Conservation (phyloP, 1,139 yeast genomes). For the Diutina catenulata region DNA sequence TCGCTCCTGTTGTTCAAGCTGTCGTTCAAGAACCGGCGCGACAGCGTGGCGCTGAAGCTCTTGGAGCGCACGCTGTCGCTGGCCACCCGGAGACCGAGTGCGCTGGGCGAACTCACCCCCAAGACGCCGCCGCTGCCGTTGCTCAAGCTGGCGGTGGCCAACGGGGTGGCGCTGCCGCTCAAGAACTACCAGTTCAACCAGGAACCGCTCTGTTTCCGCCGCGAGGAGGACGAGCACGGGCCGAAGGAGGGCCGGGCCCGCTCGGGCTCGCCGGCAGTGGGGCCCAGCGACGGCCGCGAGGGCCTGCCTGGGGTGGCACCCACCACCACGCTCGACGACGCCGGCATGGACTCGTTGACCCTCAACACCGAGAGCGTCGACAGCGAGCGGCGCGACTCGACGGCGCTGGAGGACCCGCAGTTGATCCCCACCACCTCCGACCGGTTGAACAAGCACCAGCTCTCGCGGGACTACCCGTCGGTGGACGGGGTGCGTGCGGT, state of each 20-base stretch:
- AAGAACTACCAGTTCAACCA: background rate
- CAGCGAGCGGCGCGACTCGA: background rate
- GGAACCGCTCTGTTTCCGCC: background rate
- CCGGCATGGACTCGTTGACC: background rate
- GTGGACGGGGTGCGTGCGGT: constrained; percentile 60
- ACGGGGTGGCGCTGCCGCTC: background rate
- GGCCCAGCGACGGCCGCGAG: too few relatives aligned
- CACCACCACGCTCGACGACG: background rate
- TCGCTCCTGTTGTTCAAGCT: too few relatives aligned
- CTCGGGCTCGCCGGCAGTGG: background rate
- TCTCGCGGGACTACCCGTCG: constrained; percentile 19
- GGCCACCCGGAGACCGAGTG: background rate
- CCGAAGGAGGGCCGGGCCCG: too few relatives aligned
- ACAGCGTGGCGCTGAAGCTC: background rate
- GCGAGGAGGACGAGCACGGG: background rate
- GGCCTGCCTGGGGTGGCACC: background rate
- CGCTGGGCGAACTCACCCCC: background rate
- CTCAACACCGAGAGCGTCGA: background rate
- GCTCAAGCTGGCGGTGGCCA: background rate
- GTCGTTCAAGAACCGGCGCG: background rate
- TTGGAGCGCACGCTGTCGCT: background rate
- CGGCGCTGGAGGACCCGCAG: background rate
- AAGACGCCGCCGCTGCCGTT: background rate
- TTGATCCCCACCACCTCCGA: constrained; percentile 2
- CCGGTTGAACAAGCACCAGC: background rate